Evolutionary conservation across 805 yeast species (phyloP), one percentile per base, ranked within the genome.

Genomic region (Zygoascus bituminiphila): DNA sequence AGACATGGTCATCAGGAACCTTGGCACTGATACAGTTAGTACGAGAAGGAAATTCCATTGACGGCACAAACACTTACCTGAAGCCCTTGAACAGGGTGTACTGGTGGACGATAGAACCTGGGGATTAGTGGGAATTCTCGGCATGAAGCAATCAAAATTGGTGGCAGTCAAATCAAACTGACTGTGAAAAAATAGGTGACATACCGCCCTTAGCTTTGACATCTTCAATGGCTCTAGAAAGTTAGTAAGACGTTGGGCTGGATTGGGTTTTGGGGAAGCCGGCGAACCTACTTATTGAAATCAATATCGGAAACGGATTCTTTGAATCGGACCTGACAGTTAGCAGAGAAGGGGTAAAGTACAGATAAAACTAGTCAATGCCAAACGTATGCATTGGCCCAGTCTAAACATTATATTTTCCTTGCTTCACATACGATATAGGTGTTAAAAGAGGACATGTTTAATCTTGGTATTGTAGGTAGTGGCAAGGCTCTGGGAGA

Each of bases 21-120:
- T 55, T 50, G 46, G 67, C 67, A 25, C 56, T 50, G 21, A 5
- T 24, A 5, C 7, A 24, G 14, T 12, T 22, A 12, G 20, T 12
- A 4, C 6, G 36, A 17, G n/a, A n/a, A n/a, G n/a, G n/a, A n/a
- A n/a, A n/a, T n/a, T n/a, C n/a, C n/a, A n/a, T n/a, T 21, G 17
- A 41, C 8, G 21, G 15, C 49, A 22, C 2, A 15, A 29, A 4
- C 35, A 46, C 55, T 31, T 50, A 49, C 52, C 63, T 55, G 56
- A 63, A 63, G 36, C 67, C 68, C 58, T 62, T 62, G 56, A 64
- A 63, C 21, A 64, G 57, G 15, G 67, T 55, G 55, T 63, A 64
- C 42, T 62, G 53, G 48, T 62, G 67, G 19, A 55, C 42, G 43
- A 64, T 51, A 19, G 57, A 52, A 45, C 68, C 51, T 47, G 10